Percentiles rank a stretch among this genome's conserved stretches.
phyloP scores from a whole-genome alignment of 2,329 filamentous ascomycete species.

The Cladosporium sp. region DNA sequence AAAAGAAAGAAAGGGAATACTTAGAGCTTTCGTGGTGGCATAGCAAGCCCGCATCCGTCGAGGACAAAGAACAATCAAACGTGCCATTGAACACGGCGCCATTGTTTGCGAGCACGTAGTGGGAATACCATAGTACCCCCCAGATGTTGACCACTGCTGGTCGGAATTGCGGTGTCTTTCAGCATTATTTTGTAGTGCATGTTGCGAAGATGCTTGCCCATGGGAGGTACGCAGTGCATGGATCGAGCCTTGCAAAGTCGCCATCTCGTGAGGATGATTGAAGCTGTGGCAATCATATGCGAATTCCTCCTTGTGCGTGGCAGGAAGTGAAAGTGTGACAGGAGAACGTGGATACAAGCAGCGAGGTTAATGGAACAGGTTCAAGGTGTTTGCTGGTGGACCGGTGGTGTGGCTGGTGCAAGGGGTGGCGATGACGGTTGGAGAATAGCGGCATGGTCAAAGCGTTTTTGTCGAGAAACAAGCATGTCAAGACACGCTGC shows the following conservation, averaged over 20 bases:
- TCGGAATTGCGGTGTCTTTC: not conserved
- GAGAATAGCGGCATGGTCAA: not conserved
- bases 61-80: conserved; percentile 13
- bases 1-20: not conserved
- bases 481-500: conserved; percentile 5
- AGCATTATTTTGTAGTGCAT: not conserved
- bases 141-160: not conserved
- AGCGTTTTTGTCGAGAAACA: not conserved
- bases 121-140: too few species aligned
- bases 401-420: not conserved
- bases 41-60: conserved; percentile 21
- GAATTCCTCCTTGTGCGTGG: not conserved
- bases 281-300: not conserved
- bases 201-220: not conserved
- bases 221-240: not conserved
- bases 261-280: not conserved
- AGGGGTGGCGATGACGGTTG: not conserved
- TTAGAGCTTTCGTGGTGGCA: not conserved
- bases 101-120: not conserved
- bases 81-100: not conserved
- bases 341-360: not conserved
- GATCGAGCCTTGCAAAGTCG: not conserved
- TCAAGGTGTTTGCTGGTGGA: not conserved
- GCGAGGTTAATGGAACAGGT: not conserved
- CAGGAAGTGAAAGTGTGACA: not conserved